Base-by-base conservation (phyloP, 2,329 filamentous ascomycete genomes). In the Triangularia verruculosa region DNA sequence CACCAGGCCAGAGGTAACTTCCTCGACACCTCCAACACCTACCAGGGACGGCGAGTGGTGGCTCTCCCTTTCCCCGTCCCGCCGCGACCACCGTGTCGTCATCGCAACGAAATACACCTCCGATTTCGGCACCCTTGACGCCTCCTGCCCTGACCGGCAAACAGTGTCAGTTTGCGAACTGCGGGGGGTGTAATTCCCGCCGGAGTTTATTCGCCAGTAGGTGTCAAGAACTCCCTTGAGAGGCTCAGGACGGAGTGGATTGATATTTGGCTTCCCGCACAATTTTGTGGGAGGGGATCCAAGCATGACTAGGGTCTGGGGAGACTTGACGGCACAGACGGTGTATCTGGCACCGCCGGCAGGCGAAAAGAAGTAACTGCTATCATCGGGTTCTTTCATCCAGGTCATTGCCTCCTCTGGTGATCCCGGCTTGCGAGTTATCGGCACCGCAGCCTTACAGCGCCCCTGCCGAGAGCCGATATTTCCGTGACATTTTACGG, bases 1-100 rank as follows among this genome's bases (percentile, higher is more conserved):
- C n/a, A 4, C 47, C 64, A 63, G 12, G 67, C 80, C 0, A 87
- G 87, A 4, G 87, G 88, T 13, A 90, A 90, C 76, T 89, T 90
- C 73, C 87, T 90, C 71, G 88, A 90, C 73, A 89, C 86, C 0
- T 75, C 83, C 69, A 85, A 82, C 75, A 79, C 78, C 67, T 88
- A 88, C 73, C 82, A 87, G 69, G n/a, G 69, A 81, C 64, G 84
- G 83, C 59, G 74, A 88, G 69, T 86, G 86, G 67, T 88, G 83
- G 83, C 81, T 86, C 77, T 60, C 71, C 0, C 81, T 86, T 77
- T 59, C 71, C 0, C 78, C 80, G n/a, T 70, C 75, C 9, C 83
- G 82, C 68, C 80, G 86, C 0, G 83, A 86, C 69, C n/a, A n/a
- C n/a, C 73, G 78, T 55, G 73, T 86, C 58, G 80, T 87, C 27